Percentiles rank a stretch among this genome's conserved stretches.
These are phyloP conservation scores for Lentinula edodes DNA, from an alignment of 768 basidiomycete genomes.

Conservation along the genomic window DNA sequence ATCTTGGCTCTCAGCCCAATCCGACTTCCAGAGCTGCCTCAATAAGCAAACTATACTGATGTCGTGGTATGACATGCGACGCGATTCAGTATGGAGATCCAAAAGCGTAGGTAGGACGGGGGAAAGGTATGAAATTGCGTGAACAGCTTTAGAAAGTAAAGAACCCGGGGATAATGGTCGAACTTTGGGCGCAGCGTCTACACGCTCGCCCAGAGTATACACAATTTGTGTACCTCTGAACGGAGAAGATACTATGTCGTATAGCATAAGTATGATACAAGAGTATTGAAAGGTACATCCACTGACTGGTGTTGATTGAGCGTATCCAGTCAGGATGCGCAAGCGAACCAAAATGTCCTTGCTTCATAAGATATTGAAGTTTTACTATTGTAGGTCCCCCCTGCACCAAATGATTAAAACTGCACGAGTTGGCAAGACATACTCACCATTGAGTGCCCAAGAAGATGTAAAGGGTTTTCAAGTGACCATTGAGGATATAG, in stretches of 20 bases:
- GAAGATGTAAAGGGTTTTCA: slow-evolving; percentile 37
- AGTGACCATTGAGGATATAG: slow-evolving; percentile 43
- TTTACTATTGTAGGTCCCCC: slow-evolving; percentile 45
- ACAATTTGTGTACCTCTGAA: slow-evolving; percentile 45
- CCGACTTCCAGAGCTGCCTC: slow-evolving; percentile 36
- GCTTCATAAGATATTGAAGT: slow-evolving; percentile 34
- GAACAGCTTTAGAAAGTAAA: slow-evolving; percentile 31
- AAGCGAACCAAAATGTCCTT: slow-evolving; percentile 34
- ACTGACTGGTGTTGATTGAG: slow-evolving; percentile 37
- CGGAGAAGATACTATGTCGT: slow-evolving; percentile 34
- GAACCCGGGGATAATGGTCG: slow-evolving; percentile 35
- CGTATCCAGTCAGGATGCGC: slow-evolving; percentile 39
- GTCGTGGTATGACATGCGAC: slow-evolving; percentile 34
- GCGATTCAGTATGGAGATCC: slow-evolving; percentile 39
- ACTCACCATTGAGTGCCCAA: slow-evolving; percentile 43
- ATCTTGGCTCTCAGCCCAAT: slow-evolving; percentile 44
- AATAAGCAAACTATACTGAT: slow-evolving; percentile 26
- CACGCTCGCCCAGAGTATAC: slow-evolving; percentile 38
- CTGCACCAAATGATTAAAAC: slow-evolving; percentile 16
- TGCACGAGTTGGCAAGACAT: background rate
- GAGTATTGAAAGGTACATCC: background rate
- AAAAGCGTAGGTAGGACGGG: slow-evolving; percentile 32
- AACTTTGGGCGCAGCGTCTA: slow-evolving; percentile 34
- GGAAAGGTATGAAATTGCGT: slow-evolving; percentile 36
- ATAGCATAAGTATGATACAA: background rate